Base-by-base conservation (phyloP, 1,139 yeast genomes). In the Saccharomycopsis hybrid region DNA sequence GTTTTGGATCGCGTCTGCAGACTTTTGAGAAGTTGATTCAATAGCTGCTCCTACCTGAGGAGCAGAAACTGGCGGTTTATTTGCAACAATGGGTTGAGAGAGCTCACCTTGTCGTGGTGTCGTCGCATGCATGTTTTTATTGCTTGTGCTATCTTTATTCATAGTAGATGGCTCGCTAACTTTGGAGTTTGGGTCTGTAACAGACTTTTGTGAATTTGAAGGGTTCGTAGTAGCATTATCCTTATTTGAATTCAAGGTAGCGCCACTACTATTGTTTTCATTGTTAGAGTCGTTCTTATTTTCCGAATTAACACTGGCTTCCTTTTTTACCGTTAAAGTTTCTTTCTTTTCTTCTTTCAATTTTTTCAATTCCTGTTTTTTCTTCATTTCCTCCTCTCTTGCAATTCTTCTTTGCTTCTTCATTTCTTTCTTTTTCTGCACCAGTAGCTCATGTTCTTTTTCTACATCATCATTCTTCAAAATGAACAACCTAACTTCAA, bases 401-500 rank as follows among this genome's bases (percentile, higher is more conserved):
- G 65, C 65, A 63, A 62, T 66, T 64, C 50, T 65, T 64, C 44
- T 64, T 55, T 57, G 65, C 62, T 58, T 65, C 64, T 62, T 68
- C 64, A 59, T 63, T 64, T 60, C 61, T 65, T 65, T 63, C 66
- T 56, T 55, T 43, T 42, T 61, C 65, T 53, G 66, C 67, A 44
- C 64, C 68, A 39, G 60, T 61, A 41, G 62, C 65, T 66, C 73
- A 66, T 41, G 51, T 49, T 61, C 60, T 49, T 55, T 59, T 56
- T 71, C 76, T 41, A 68, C 62, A 43, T 68, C 72, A 40, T 82
- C 95, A 59, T 88, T 95, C 59, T 87, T 86, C 48, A 89, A 79
- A 29, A 89, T 82, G 64, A 86, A 92, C 43, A 92, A 65, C 55
- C 95, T 71, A 4, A 85, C 76, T 42, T 83, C 89, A 63, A 87